Base-by-base conservation (phyloP, 352 stramenopile genomes). In the Phytophthora vignae region DNA sequence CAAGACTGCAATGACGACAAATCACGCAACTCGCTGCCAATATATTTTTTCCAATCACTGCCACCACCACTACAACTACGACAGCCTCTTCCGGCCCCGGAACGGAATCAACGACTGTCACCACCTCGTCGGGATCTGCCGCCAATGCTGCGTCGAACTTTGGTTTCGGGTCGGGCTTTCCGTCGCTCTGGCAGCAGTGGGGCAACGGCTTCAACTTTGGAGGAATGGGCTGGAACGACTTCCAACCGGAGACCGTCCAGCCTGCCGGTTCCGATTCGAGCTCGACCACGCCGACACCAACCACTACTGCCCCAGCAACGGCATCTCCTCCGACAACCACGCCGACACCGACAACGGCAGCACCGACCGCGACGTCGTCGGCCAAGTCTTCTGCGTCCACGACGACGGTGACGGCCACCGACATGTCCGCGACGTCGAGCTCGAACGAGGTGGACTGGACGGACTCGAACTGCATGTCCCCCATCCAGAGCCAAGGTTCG, bases 401-500 rank as follows among this genome's bases (percentile, higher is more conserved):
- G 1, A 15, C 74, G 3, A 73, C 70, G 11, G 64, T 73, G 42
- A 67, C 63, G 9, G 63, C 46, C 19, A 78, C 65, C 1, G 64
- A 75, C 5, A 62, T 64, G 17, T 68, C 66, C 4, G 11, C 57
- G 4, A 62, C 71, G 12, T 75, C 65, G 10, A 73, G 50, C 50
- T 82, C 71, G 15, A 88, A 80, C 8, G 86, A 90, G 25, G 69
- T 86, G 44, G 76, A 86, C 69, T 86, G 79, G 83, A 82, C 80
- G 44, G 52, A 61, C 40, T 85, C 80, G 11, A 69, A 49, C 11
- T 88, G 77, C 29, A 67, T 91, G 38, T 83, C 76, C 6, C 63
- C 62, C 2, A 74, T 99, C n/a, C 98, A 99, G 62, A 98, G 99
- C 78, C 98, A 99, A 74, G 98, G 95, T 5, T 70, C 86, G 10